A percentile compares a stretch with the other conserved stretches of the same genome.
These are phyloP conservation scores for Colletotrichum sp. DNA, from an alignment of 2,329 filamentous ascomycete species.

Conservation along the genomic window DNA sequence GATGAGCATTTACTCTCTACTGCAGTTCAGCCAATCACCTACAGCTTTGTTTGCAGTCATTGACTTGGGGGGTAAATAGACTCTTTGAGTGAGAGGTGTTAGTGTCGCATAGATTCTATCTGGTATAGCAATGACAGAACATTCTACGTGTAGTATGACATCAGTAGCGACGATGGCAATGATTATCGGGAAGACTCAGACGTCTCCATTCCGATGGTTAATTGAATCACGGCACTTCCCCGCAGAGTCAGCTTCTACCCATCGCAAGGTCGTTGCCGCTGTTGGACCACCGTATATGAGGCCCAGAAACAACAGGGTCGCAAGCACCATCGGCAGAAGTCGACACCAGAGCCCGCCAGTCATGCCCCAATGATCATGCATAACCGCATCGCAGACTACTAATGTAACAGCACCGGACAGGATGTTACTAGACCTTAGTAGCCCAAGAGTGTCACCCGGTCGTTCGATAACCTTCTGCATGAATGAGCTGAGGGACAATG, in stretches of 20 bases:
- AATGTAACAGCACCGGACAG: background rate
- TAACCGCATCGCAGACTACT: background rate
- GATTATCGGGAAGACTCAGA: background rate
- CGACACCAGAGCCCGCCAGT: background rate
- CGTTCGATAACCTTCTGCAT: background rate
- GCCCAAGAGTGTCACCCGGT: background rate
- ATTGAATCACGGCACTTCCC: fast-evolving
- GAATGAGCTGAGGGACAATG: background rate
- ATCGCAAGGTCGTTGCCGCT: background rate
- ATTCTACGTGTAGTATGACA: background rate
- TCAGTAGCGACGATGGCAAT: background rate
- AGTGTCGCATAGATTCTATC: background rate
- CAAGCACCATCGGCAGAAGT: fast-evolving
- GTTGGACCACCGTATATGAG: background rate
- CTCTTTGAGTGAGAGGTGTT: background rate
- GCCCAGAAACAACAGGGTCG: background rate
- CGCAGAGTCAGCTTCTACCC: background rate
- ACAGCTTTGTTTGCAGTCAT: background rate
- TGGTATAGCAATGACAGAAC: background rate
- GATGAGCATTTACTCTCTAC: background rate
- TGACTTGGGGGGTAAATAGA: background rate
- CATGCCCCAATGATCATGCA: background rate
- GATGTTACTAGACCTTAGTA: background rate
- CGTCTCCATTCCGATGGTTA: background rate
- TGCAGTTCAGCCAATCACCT: background rate